Evolutionary conservation across 495 filamentous ascomycete genomes (phyloP).

Genomic region (Bacidia rubella): DNA sequence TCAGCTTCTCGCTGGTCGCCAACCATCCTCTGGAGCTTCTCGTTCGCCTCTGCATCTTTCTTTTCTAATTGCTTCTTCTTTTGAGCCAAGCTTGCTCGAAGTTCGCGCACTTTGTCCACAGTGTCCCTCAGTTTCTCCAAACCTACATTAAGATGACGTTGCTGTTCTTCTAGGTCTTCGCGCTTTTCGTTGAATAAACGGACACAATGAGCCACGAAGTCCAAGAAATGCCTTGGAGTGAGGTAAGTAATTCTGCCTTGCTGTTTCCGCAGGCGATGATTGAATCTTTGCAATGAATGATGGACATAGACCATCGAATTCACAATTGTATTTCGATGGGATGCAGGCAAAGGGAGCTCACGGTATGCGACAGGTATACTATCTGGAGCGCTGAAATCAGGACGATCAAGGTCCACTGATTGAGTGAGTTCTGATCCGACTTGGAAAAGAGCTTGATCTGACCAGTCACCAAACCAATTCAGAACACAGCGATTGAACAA

Average conservation of each 20-base stretch:
- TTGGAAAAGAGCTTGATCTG: conserved; percentile 96
- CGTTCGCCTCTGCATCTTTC: conserved; percentile 91
- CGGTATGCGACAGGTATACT: conserved; percentile 84
- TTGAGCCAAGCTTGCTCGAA: conserved; percentile 75
- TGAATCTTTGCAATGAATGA: conserved; percentile 83
- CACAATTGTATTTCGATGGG: conserved; percentile 78
- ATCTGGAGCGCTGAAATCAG: conserved; percentile 75
- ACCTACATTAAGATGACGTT: conserved; percentile 93
- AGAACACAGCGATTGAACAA: conserved; percentile 98
- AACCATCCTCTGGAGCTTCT: conserved; percentile 94
- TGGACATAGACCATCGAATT: conserved; percentile 99
- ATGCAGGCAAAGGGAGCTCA: conserved; percentile 68
- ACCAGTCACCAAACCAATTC: conserved; percentile 99
- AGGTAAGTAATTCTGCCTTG: conserved; percentile 84
- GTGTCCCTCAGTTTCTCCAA: conserved; percentile 96
- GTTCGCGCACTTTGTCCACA: conserved; percentile 90
- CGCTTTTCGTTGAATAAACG: conserved; percentile 96
- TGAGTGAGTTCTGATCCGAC: conserved; percentile 92
- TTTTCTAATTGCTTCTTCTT: conserved; percentile 87
- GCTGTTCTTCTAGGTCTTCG: conserved; percentile 95
- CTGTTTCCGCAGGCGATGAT: conserved; percentile 75
- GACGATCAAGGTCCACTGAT: conserved; percentile 82
- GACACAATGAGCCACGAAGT: conserved; percentile 97
- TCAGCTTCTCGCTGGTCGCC: conserved; percentile 93
- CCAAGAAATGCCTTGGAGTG: conserved; percentile 91